Base-by-base conservation (phyloP, 2,329 filamentous ascomycete genomes). In the Pestalotiopsis sp. region DNA sequence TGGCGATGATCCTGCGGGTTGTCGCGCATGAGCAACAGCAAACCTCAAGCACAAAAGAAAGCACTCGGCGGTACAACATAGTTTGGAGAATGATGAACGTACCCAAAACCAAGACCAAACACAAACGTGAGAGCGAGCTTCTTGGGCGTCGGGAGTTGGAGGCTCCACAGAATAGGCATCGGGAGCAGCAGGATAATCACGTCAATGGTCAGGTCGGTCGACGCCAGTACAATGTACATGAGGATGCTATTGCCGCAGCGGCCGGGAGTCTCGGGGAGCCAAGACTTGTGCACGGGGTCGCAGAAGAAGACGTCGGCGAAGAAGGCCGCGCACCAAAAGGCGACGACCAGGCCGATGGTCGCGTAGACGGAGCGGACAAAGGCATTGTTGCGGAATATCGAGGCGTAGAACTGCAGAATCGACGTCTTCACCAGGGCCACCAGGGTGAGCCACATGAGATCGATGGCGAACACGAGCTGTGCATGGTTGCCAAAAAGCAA, bases 61-160 rank as follows among this genome's bases (percentile, higher is more conserved):
- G 2, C n/a, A 25, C 27, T 31, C 27, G 6, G 27, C 6, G 27
- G 27, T 9, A 31, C 27, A 31, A 2, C 27, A 31, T 6, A 31
- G 27, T 2, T 9, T 31, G 27, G 6, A 31, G 23, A 17, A 12
- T 38, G 4, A 52, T 12, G 57, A 14, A 70, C 70, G 61, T 68
- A 75, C 73, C 70, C 59, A 13, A 73, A 67, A 49, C 74, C 74
- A 2, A 75, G 40, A 23, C 72, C 66, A 64, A 75, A 75, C 6
- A 70, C 66, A 17, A 68, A 66, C 6, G 66, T 72, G 12, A 75
- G 36, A 1, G 45, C 68, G 36, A 73, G 56, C 17, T 72, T 73
- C 40, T 69, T 70, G 3, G 13, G 14, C 13, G n/a, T 58, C 4
- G 70, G 61, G 13, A 74, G 40, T 6, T 73, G 62, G 6, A 73